phyloP scores from a whole-genome alignment of 768 basidiomycete genomes.

The Phanerochaete carnosa region DNA sequence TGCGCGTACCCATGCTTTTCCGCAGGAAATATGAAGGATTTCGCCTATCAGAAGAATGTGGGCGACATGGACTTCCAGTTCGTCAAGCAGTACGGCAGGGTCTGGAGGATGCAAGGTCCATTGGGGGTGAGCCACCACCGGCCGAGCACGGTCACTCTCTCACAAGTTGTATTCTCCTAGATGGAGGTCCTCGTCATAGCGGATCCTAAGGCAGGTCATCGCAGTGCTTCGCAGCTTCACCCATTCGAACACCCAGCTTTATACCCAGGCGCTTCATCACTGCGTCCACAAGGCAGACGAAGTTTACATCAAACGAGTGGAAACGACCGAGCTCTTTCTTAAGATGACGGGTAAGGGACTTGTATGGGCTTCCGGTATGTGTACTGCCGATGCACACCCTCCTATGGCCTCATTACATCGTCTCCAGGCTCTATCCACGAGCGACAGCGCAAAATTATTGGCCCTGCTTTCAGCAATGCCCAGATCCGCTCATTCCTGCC shows the following conservation, averaged over 20 bases:
- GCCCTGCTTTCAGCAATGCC: constrained; percentile 27
- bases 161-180: neutral
- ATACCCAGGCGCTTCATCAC: constrained; percentile 28
- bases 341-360: constrained; percentile 7
- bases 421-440: constrained; percentile 21
- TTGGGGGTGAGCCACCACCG: too few species aligned
- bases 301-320: constrained; percentile 6
- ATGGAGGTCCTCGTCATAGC: neutral
- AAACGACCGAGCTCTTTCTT: neutral
- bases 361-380: constrained; percentile 6
- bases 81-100: constrained; percentile 24
- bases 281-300: constrained; percentile 13
- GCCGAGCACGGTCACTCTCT: neutral
- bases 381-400: neutral
- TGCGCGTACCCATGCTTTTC: neutral
- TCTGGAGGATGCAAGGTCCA: constrained; percentile 16
- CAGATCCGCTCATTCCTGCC: constrained; percentile 24
- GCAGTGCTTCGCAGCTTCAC: too few species aligned
- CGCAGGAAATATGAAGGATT: constrained; percentile 23
- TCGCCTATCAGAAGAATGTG: constrained; percentile 22
- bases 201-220: constrained; percentile 6
- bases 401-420: neutral
- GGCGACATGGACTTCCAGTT: constrained; percentile 29
- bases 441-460: constrained; percentile 32
- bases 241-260: too few species aligned